These are phyloP conservation scores for Penstemon barbatus DNA, from an alignment of 257 asterid species.

Conservation along the genomic window DNA sequence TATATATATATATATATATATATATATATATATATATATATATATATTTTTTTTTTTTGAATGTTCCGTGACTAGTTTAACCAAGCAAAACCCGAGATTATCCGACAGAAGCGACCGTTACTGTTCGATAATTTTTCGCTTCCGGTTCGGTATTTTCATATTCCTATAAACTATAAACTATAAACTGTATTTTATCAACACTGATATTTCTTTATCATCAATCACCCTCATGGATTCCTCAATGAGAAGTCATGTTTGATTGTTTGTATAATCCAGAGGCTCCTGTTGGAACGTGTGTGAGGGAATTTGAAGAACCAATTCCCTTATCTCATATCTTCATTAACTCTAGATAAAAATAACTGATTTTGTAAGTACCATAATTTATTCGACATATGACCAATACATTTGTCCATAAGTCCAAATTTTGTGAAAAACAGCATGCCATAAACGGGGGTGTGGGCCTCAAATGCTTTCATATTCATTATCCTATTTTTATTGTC, in stretches of 20 bases:
- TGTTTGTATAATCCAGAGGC: background rate
- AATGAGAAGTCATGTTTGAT: constrained; percentile 21
- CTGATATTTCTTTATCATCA: constrained; percentile 17
- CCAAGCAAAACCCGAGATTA: no score
- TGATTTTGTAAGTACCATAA: background rate
- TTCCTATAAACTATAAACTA: background rate
- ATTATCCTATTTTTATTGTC: constrained; percentile 39
- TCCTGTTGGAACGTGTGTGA: constrained; percentile 34
- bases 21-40: no score
- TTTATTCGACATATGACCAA: background rate
- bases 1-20: no score
- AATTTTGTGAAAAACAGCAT: constrained; percentile 27
- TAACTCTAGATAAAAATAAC: background rate
- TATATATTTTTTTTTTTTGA: no score
- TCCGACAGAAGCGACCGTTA: background rate
- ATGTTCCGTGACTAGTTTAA: no score
- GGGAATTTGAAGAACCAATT: constrained; percentile 26
- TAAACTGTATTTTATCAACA: background rate
- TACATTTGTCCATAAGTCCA: constrained; percentile 7
- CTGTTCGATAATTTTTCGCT: background rate
- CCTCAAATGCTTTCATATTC: constrained; percentile 33
- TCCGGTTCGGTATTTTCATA: background rate
- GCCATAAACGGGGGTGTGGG: constrained; percentile 45
- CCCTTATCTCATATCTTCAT: constrained; percentile 21
- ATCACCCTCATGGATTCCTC: constrained; percentile 22